Evolutionary conservation across 306 rosid species (phyloP).

Genomic region (Ammopiptanthus mongolicus): DNA sequence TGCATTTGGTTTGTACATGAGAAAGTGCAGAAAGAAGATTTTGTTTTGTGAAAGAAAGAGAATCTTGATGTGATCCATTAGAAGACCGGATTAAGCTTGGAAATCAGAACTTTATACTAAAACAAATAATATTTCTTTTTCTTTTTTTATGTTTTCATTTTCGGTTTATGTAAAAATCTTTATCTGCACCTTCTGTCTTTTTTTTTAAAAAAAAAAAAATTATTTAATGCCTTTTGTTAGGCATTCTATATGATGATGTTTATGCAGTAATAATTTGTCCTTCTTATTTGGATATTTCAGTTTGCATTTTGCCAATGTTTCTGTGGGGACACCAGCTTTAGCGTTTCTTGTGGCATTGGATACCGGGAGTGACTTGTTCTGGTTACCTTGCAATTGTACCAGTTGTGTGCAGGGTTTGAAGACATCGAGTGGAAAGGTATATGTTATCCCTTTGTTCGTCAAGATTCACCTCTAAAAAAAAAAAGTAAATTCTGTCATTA

Average conservation of each 20-base stretch:
- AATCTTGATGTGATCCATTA: background rate
- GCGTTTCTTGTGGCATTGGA: slow-evolving; percentile 87
- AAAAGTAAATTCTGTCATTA: background rate
- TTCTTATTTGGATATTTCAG: slow-evolving; percentile 43
- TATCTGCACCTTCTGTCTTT: background rate
- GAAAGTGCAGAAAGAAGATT: background rate
- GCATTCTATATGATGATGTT: background rate
- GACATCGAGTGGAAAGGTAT: slow-evolving; percentile 37
- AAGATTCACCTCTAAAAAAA: background rate
- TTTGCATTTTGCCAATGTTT: slow-evolving; percentile 81
- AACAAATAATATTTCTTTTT: background rate
- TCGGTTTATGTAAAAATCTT: background rate
- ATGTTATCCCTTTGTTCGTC: background rate
- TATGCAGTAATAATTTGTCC: background rate
- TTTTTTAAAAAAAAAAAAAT: background rate
- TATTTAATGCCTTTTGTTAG: background rate
- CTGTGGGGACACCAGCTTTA: slow-evolving; percentile 77
- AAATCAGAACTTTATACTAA: background rate
- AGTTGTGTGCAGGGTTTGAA: slow-evolving; percentile 35
- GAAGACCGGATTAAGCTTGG: background rate
- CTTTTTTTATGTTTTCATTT: background rate
- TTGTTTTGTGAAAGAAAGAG: no score
- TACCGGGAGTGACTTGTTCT: slow-evolving; percentile 90
- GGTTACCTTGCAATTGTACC: slow-evolving; percentile 91
- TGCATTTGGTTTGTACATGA: background rate